These are phyloP conservation scores for Medicago lupulina DNA, from an alignment of 306 rosid genomes.

Conservation along the genomic window DNA sequence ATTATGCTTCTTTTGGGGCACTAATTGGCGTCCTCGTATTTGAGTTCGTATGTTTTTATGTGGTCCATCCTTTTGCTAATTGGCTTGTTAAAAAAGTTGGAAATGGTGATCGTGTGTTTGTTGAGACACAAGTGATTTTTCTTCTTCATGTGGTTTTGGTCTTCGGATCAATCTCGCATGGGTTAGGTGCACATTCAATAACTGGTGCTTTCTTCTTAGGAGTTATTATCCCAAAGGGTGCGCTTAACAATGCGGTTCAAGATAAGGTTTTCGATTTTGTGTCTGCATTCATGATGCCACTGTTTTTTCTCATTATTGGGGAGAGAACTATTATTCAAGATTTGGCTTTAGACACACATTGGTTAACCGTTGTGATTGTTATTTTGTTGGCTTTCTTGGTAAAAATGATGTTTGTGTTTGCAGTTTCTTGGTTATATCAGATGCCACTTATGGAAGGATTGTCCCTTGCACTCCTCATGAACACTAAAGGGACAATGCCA, in stretches of 20 bases:
- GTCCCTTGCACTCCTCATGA: slow-evolving; percentile 50
- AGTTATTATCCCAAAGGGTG: slow-evolving; percentile 43
- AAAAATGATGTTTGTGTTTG: slow-evolving; percentile 34
- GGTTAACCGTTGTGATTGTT: slow-evolving; percentile 29
- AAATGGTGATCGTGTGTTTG: slow-evolving; percentile 23
- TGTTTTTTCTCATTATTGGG: slow-evolving; percentile 42
- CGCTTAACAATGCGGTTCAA: slow-evolving; percentile 41
- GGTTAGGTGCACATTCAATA: slow-evolving; percentile 42
- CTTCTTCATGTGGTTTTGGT: slow-evolving; percentile 43
- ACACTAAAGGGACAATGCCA: slow-evolving; percentile 50
- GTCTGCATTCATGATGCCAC: slow-evolving; percentile 46
- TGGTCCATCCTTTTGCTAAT: slow-evolving; percentile 32
- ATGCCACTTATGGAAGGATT: slow-evolving; percentile 45
- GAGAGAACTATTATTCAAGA: slow-evolving; percentile 29
- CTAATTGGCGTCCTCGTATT: not conserved
- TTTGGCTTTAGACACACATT: not conserved
- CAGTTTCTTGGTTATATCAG: slow-evolving; percentile 21
- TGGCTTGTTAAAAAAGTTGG: slow-evolving; percentile 33
- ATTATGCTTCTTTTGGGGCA: not conserved
- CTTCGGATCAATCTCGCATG: slow-evolving; percentile 38
- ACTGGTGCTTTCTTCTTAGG: slow-evolving; percentile 52
- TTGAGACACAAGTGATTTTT: slow-evolving; percentile 38
- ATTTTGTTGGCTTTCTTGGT: slow-evolving; percentile 39
- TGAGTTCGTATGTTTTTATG: not conserved
- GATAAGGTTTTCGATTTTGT: slow-evolving; percentile 50